Percentiles rank a stretch among this genome's conserved stretches.
These are phyloP conservation scores for Actinidia chinensis DNA, from an alignment of 179 eudicot species.

Conservation along the genomic window DNA sequence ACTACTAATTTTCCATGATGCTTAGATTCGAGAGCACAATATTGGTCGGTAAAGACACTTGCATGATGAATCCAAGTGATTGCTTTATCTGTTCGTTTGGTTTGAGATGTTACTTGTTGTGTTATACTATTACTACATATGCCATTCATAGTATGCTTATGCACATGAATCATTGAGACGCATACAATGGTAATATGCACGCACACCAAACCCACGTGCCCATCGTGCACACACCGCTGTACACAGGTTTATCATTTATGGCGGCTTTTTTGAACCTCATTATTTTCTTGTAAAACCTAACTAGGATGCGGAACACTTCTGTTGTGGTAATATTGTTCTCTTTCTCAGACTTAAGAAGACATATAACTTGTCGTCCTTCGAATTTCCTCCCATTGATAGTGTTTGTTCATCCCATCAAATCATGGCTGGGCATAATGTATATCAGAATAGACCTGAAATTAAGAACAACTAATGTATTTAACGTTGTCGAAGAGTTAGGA, in stretches of 20 bases:
- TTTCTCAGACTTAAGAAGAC: conserved; percentile 40
- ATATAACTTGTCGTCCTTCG: conserved; percentile 46
- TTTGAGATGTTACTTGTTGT: not conserved
- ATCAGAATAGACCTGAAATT: conserved; percentile 68
- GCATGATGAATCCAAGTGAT: not conserved
- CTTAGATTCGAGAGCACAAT: not conserved
- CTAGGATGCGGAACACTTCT: not conserved
- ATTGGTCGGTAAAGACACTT: not conserved
- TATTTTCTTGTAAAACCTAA: not conserved
- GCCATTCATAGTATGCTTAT: not conserved
- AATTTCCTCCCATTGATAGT: conserved; percentile 70
- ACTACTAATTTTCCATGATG: not conserved
- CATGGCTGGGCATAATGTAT: conserved; percentile 78
- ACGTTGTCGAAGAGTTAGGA: not conserved
- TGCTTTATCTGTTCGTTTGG: not conserved
- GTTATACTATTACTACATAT: not conserved
- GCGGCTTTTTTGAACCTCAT: not conserved
- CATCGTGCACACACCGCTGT: no score
- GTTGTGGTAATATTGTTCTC: not conserved
- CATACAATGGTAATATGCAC: no score
- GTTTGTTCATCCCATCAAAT: conserved; percentile 64
- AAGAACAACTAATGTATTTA: not conserved
- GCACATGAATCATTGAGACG: not conserved
- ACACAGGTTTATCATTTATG: no score
- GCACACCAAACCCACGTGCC: no score